phyloP scores from a whole-genome alignment of 2,329 filamentous ascomycete species.

The Cordyceps javanica region DNA sequence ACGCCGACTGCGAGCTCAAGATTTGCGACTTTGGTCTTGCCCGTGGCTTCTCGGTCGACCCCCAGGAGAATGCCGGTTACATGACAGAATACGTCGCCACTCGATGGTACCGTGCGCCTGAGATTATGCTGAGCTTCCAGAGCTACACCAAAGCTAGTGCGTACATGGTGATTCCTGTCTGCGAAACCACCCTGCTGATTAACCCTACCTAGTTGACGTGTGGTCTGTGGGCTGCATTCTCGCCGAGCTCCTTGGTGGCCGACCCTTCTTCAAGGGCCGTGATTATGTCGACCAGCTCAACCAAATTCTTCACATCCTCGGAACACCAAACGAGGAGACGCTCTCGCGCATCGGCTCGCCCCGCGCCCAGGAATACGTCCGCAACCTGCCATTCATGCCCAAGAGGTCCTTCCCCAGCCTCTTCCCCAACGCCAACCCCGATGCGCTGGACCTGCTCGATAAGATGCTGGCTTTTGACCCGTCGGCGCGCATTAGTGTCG shows the following conservation, averaged over 20 bases:
- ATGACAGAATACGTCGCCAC: constrained; percentile 99
- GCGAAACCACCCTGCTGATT: not conserved
- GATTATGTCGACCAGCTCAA: constrained; percentile 99
- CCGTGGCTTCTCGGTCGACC: constrained; percentile 92
- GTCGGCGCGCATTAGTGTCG: constrained; percentile 85
- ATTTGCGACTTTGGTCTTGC: constrained; percentile 98
- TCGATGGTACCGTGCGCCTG: constrained; percentile 88
- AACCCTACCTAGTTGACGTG: constrained; percentile 69
- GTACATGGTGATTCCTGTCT: constrained; percentile 35
- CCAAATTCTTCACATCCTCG: constrained; percentile 96
- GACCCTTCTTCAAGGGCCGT: constrained; percentile 97
- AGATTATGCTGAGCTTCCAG: constrained; percentile 99
- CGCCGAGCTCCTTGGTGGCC: constrained; percentile 88
- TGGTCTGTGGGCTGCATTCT: constrained; percentile 99
- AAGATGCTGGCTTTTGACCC: constrained; percentile 98
- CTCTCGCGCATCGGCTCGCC: constrained; percentile 89
- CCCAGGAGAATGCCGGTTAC: constrained; percentile 96
- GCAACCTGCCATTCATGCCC: constrained; percentile 90
- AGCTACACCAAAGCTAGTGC: constrained; percentile 99
- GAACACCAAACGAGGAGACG: constrained; percentile 93
- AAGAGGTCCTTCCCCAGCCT: constrained; percentile 85
- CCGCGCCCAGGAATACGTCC: constrained; percentile 95
- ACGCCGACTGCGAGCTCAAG: constrained; percentile 98
- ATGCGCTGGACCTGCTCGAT: constrained; percentile 91
- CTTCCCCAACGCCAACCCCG: constrained; percentile 92